These are phyloP conservation scores for Sicyos baderoa DNA, from an alignment of 306 rosid genomes.

Conservation along the genomic window DNA sequence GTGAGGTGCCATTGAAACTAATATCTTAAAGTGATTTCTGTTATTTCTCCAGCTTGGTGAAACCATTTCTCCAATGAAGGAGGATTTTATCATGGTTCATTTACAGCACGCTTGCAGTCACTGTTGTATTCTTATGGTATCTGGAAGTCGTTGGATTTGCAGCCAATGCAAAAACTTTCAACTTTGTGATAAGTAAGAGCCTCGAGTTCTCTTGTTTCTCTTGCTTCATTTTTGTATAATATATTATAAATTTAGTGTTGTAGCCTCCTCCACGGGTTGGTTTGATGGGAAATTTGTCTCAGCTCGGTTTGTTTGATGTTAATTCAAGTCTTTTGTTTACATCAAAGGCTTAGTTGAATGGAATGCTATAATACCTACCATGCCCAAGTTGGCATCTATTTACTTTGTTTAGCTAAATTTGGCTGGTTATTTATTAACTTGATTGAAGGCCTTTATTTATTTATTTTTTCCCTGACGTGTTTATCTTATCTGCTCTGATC, in stretches of 20 bases:
- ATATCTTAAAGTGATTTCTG: slow-evolving; percentile 20
- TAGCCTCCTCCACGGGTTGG: background rate
- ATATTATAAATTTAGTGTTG: background rate
- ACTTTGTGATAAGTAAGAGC: slow-evolving; percentile 79
- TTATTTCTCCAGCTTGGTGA: slow-evolving; percentile 78
- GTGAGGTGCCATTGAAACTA: slow-evolving; percentile 6
- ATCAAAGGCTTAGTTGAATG: background rate
- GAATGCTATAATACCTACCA: background rate
- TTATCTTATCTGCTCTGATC: slow-evolving; percentile 4
- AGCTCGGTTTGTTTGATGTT: background rate
- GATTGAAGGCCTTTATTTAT: background rate
- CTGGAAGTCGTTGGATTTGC: slow-evolving; percentile 82
- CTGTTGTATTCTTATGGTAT: slow-evolving; percentile 81
- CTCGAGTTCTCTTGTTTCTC: slow-evolving; percentile 1
- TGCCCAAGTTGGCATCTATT: background rate
- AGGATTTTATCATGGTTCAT: slow-evolving; percentile 97
- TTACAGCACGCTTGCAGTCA: slow-evolving; percentile 74
- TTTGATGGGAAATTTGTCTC: background rate
- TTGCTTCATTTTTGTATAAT: background rate
- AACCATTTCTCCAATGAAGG: slow-evolving; percentile 95
- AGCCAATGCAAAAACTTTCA: slow-evolving; percentile 86
- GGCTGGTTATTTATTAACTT: background rate
- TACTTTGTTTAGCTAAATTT: slow-evolving; percentile 9
- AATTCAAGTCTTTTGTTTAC: background rate
- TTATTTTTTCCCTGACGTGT: background rate